Percentiles rank a stretch among this genome's conserved stretches.
Conservation (phyloP, 73 alveolate genomes). For the Durusdinium trenchii region DNA sequence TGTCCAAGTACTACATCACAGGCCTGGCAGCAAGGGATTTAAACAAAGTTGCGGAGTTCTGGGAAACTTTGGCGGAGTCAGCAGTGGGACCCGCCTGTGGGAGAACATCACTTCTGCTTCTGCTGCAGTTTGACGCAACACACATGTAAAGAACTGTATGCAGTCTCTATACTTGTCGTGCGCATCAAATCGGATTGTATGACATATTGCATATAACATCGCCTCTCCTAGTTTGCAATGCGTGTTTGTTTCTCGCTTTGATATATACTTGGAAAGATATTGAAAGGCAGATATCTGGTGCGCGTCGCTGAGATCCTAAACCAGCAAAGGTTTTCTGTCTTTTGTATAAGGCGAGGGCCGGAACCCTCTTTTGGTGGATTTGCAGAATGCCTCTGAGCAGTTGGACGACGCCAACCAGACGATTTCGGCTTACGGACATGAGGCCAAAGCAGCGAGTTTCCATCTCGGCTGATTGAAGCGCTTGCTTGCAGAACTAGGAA, state of each 20-base stretch:
- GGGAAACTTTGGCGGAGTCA: no score
- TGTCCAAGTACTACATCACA: slow-evolving; percentile 63
- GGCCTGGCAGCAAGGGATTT: no score
- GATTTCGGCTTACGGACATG: slow-evolving; percentile 44
- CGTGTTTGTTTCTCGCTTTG: background rate
- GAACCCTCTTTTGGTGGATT: slow-evolving; percentile 34
- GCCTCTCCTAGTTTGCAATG: background rate
- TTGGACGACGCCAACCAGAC: slow-evolving; percentile 40
- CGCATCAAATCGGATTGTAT: no score
- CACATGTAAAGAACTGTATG: background rate
- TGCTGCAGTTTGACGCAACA: background rate
- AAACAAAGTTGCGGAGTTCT: no score
- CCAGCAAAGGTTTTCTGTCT: background rate
- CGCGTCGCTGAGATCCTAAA: background rate
- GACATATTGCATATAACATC: no score
- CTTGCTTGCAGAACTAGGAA: no score
- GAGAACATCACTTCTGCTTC: background rate
- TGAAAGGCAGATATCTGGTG: background rate
- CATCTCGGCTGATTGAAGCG: no score
- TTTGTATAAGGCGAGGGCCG: slow-evolving; percentile 37
- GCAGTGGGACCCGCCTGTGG: no score
- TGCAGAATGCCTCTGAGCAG: slow-evolving; percentile 47
- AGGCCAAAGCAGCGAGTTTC: slow-evolving; percentile 7
- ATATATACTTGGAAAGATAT: background rate
- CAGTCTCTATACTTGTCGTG: background rate